Evolutionary conservation across 192 early-diverging fungal genomes (phyloP).

Genomic region (Jimgerdemannia flammicorona): DNA sequence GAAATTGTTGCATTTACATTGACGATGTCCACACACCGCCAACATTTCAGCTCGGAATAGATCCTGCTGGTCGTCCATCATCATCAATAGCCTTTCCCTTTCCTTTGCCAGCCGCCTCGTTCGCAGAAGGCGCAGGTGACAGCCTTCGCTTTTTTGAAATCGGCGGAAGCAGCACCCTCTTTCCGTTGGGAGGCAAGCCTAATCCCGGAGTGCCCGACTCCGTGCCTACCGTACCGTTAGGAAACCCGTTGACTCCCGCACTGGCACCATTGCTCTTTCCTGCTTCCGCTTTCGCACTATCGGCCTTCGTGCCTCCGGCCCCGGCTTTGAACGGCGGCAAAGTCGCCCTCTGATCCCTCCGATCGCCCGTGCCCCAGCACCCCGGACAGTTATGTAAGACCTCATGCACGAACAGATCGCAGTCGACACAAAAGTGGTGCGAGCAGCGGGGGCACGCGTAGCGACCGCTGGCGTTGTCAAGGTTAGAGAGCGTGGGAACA

Average conservation of each 20-base stretch:
- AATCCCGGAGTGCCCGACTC: too few relatives aligned
- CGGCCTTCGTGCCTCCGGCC: not conserved
- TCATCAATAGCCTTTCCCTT: not conserved
- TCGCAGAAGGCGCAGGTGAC: not conserved
- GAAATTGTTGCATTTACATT: not conserved
- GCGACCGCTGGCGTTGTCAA: constrained; percentile 38
- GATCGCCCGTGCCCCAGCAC: constrained; percentile 35
- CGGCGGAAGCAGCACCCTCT: not conserved
- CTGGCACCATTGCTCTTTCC: too few relatives aligned
- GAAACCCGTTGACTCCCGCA: not conserved
- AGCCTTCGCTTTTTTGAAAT: not conserved
- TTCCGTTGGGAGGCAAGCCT: not conserved
- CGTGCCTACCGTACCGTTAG: not conserved
- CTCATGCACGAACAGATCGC: constrained; percentile 92
- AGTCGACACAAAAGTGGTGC: constrained; percentile 83
- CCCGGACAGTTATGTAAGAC: constrained; percentile 87
- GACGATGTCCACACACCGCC: not conserved
- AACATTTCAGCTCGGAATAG: not conserved
- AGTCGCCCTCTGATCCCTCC: not conserved
- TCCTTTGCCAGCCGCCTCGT: not conserved
- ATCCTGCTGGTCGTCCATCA: not conserved
- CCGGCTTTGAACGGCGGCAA: not conserved
- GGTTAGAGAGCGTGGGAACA: constrained; percentile 3
- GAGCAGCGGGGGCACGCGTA: constrained; percentile 77
- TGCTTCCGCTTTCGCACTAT: not conserved